Conservation (phyloP, 139 green algal genomes). For the Axilococcus clingmanii region DNA sequence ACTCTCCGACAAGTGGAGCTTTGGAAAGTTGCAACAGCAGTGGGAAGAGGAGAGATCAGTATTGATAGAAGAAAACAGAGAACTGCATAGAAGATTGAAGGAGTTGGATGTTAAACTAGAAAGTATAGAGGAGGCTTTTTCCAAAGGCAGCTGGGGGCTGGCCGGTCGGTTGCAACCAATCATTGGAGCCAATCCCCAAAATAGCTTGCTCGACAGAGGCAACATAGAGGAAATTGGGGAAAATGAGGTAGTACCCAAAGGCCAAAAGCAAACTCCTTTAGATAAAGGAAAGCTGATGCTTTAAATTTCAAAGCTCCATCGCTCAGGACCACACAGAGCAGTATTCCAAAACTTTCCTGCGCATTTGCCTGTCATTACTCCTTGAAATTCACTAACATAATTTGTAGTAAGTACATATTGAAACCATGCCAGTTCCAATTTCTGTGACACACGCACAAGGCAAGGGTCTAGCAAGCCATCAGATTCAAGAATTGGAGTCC, state of each 20-base stretch:
- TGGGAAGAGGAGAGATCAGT: not conserved
- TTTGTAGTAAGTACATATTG: too few relatives aligned
- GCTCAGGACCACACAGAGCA: not conserved
- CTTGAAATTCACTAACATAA: too few relatives aligned
- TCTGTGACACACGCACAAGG: too few relatives aligned
- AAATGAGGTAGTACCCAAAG: conserved; percentile 5
- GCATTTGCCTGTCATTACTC: too few relatives aligned
- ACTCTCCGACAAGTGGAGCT: conserved; percentile 21
- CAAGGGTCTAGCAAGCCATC: too few relatives aligned
- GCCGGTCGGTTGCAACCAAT: not conserved
- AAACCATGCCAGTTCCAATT: too few relatives aligned
- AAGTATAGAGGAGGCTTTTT: not conserved
- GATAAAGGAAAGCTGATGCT: not conserved
- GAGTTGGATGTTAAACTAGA: not conserved
- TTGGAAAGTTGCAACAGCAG: not conserved
- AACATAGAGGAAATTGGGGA: not conserved
- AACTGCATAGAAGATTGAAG: conserved; percentile 1
- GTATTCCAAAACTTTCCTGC: too few relatives aligned
- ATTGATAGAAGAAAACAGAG: not conserved
- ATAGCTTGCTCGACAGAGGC: too few relatives aligned
- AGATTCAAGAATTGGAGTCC: too few relatives aligned
- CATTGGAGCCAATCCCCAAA: not conserved
- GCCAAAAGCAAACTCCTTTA: not conserved
- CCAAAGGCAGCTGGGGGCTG: not conserved
- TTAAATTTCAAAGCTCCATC: not conserved